Evolutionary conservation across 2,329 filamentous ascomycete genomes (phyloP), one percentile per base, ranked within the genome.

Genomic region (Aspergillus spinulosporus): DNA sequence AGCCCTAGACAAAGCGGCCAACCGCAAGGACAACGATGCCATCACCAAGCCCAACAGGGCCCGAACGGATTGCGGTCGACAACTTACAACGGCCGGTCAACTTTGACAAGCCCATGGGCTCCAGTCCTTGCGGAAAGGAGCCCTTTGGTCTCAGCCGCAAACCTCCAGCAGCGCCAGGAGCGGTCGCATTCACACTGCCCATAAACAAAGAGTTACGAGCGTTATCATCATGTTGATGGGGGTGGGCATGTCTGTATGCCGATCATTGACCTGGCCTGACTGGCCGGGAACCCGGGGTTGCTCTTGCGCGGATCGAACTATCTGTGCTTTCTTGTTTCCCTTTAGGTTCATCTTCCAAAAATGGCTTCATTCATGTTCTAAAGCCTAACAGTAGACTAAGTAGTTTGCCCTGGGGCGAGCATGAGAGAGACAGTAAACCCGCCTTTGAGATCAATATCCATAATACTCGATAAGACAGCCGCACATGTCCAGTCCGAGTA

Each of bases 241-340:
- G 32, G 21, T 21, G 76, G 75, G 52, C 70, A 71, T 39, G 71
- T 73, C 6, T 77, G 75, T 75, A 74, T 73, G 0, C 75, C 75
- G 1, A 70, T 77, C 21, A 68, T 77, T 4, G 73, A 77, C 37
- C 70, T 72, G 2, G 69, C 64, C 44, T 76, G 74, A 74, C 61
- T 76, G 4, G 65, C 74, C n/a, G 66, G 69, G 28, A 21, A 21
- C 21, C 21, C 21, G 21, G 21, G 21, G 21, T 21, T 21, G 21
- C 21, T 21, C 21, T 21, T 21, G 21, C 21, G 21, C 21, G 21
- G 21, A 21, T 21, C 21, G 21, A 21, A 21, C 21, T 21, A 21
- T 21, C 21, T 21, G 21, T 21, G 21, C 21, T 21, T 21, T 21
- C 21, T 21, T 21, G 21, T 21, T 21, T 21, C 21, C 21, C 21